Base-by-base conservation (phyloP, 306 rosid genomes). In the Hylodesmum podocarpum region DNA sequence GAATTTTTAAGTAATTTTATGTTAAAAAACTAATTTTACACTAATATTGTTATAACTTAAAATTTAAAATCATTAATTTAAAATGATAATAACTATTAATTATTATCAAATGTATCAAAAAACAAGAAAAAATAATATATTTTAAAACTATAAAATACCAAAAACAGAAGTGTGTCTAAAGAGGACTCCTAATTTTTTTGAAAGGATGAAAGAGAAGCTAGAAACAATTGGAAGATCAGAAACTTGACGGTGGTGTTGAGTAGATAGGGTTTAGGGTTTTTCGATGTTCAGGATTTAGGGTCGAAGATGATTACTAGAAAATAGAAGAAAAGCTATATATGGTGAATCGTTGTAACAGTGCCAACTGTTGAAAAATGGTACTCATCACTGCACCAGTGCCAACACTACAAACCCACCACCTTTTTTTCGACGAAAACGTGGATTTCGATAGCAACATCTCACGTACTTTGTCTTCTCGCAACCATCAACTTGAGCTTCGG, bases 401-500 rank as follows among this genome's bases (percentile, higher is more conserved):
- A 29, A 46, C 66, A 70, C 8, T 81, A 65, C 68, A 62, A 57
- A 54, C 29, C 76, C 66, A 24, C 49, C 39, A 58, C 34, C 19
- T 27, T 8, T 58, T 73, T 8, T 58, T 18, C 1, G 70, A 73
- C 24, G 33, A 57, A 34, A 58, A 28, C 64, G 40, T 70, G 1
- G 62, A 78, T 57, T 43, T 18, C 1, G 68, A 29, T 10, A 65
- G 59, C 55, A 73, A 1, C 39, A 61, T 1, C 28, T 2, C 29
- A 24, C 41, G 6, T 4, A 24, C 47, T 11, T 25, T 9, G 46
- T 31, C 84, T 63, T 36, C 79, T 47, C 57, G 65, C 57, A 55
- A 24, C 16, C 66, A 49, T 57, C 72, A 78, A 27, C 77, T 78
- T 46, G 66, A 76, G 3, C 82, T 84, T 66, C 83, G 57, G 31